Percentiles rank a stretch among this genome's conserved stretches.
phyloP scores from a whole-genome alignment of 169 alveolate species.

The Eimeria zaria region DNA sequence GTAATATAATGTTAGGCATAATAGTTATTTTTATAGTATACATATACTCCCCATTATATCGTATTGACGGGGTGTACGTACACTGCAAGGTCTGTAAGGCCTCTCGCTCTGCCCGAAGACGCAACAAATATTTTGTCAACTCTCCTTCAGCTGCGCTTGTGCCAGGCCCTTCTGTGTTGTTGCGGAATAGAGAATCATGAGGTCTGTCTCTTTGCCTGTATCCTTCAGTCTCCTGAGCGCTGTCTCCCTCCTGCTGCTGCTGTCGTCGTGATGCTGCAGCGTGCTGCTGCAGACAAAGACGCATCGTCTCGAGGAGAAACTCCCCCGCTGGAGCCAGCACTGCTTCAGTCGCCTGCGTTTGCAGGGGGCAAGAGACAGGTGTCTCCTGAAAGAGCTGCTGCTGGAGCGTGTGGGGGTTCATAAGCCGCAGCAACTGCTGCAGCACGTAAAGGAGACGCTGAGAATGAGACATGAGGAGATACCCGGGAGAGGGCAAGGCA shows the following conservation, averaged over 20 bases:
- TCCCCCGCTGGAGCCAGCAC: constrained; percentile 44
- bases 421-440: constrained; percentile 41
- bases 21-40: too few relatives aligned
- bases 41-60: too few relatives aligned
- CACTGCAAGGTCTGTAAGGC: neutral
- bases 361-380: neutral
- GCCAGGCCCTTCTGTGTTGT: neutral
- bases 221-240: neutral
- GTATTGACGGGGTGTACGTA: constrained; percentile 24
- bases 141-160: neutral
- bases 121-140: neutral
- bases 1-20: too few relatives aligned
- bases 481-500: neutral
- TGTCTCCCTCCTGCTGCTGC: neutral
- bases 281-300: constrained; percentile 53
- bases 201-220: neutral
- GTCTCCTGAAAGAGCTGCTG: neutral
- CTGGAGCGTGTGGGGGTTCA: neutral
- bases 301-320: neutral
- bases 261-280: neutral
- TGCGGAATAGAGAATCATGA: neutral
- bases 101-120: neutral
- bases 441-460: constrained; percentile 15
- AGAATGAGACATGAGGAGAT: neutral
- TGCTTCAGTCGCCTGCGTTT: neutral